phyloP scores from a whole-genome alignment of 2,329 filamentous ascomycete species.

The Microcyclospora pomicola region DNA sequence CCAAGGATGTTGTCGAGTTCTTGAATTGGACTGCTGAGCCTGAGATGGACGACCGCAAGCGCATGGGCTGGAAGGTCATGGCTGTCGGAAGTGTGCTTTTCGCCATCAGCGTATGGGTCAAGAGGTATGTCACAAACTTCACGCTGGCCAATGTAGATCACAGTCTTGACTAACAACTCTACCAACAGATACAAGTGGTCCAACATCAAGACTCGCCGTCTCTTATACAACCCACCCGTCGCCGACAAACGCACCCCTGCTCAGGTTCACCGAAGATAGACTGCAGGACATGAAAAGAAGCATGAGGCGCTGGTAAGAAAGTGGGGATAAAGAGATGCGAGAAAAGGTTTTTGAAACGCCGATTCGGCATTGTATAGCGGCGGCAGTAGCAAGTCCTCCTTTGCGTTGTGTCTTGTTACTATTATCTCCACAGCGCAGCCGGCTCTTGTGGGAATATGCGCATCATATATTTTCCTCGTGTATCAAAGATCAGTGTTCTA shows the following conservation, averaged over 20 bases:
- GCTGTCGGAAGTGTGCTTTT: conserved; percentile 65
- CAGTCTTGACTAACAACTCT: background rate
- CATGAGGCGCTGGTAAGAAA: background rate
- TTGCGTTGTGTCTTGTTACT: no score
- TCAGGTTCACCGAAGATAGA: conserved; percentile 14
- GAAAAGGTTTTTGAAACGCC: background rate
- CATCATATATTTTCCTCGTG: no score
- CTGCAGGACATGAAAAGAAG: background rate
- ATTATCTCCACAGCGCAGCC: no score
- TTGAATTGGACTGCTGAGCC: conserved; percentile 98
- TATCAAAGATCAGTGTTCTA: no score
- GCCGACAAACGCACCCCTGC: conserved; percentile 6
- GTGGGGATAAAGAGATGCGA: background rate
- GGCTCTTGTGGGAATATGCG: no score
- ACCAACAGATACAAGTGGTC: conserved; percentile 77
- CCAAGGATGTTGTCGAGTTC: conserved; percentile 98
- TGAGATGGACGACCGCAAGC: conserved; percentile 98
- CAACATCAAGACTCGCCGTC: conserved; percentile 87
- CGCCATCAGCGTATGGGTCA: conserved; percentile 88
- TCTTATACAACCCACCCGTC: conserved; percentile 29
- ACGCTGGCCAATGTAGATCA: background rate
- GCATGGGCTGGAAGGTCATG: conserved; percentile 97
- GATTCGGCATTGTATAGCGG: no score
- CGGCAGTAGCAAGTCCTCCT: no score
- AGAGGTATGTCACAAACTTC: conserved; percentile 44